Percentiles rank a stretch among this genome's conserved stretches.
Conservation (phyloP, 192 early-diverging fungal genomes). For the Oehlia diaphana region DNA sequence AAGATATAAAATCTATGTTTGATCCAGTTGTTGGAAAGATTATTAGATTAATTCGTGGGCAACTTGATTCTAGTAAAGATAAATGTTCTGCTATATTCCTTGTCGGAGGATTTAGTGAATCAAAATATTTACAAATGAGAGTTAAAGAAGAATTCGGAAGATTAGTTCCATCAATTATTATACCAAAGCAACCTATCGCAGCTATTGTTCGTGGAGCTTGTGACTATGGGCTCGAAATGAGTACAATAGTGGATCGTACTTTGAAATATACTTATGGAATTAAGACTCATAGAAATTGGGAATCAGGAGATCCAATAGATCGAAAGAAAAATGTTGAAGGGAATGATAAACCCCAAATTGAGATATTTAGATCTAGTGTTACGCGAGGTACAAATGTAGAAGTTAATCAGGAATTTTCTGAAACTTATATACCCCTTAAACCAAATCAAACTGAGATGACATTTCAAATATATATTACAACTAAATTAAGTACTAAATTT, state of each 20-base stretch:
- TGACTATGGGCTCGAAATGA: neutral
- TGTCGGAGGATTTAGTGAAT: slow-evolving; percentile 55
- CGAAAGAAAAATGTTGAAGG: no score
- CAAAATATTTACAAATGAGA: slow-evolving; percentile 38
- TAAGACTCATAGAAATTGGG: neutral
- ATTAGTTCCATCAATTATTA: slow-evolving; percentile 33
- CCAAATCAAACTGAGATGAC: neutral
- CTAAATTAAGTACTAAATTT: neutral
- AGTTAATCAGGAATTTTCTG: neutral
- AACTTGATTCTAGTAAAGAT: slow-evolving; percentile 36
- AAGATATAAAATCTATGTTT: slow-evolving; percentile 37
- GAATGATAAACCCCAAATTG: no score
- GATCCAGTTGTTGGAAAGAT: slow-evolving; percentile 57
- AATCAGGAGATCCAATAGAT: neutral
- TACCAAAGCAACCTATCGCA: slow-evolving; percentile 45
- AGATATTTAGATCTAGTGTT: neutral
- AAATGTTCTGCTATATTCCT: slow-evolving; percentile 45
- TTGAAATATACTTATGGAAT: slow-evolving; percentile 1
- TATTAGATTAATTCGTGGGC: slow-evolving; percentile 40
- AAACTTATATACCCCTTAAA: neutral
- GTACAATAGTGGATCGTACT: no score
- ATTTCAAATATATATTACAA: neutral
- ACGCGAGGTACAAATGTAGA: neutral
- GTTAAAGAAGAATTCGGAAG: slow-evolving; percentile 36
- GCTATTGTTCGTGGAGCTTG: slow-evolving; percentile 20